phyloP scores from a whole-genome alignment of 164 flowering plant genomes.

The Echeveria elegans region DNA sequence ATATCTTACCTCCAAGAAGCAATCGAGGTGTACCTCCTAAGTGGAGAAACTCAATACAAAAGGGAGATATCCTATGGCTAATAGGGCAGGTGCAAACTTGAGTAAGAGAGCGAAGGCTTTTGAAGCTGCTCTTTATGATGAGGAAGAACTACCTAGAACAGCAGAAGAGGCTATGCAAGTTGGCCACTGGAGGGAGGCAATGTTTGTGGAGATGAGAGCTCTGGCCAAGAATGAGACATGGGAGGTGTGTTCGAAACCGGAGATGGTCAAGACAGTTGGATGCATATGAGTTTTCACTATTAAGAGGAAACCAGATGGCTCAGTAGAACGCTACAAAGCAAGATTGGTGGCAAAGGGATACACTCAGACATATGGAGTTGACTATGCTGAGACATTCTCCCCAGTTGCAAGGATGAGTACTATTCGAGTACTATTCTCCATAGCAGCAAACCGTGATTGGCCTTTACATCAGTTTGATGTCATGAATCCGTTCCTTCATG shows the following conservation, averaged over 20 bases:
- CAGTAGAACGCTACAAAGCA: not conserved
- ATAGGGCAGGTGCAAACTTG: not conserved
- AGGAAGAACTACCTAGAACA: not conserved
- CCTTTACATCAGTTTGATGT: not conserved
- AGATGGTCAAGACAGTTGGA: not conserved
- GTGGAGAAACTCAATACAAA: too few relatives aligned
- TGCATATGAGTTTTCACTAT: not conserved
- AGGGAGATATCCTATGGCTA: not conserved
- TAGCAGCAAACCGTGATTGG: not conserved
- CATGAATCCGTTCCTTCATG: not conserved
- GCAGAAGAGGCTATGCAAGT: not conserved
- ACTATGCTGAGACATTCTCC: not conserved
- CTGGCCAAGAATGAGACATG: not conserved
- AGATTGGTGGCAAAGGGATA: not conserved
- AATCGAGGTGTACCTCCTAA: too few relatives aligned
- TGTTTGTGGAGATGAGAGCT: not conserved
- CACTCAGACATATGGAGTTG: not conserved
- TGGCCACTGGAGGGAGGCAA: not conserved
- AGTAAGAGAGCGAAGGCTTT: not conserved
- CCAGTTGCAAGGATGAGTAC: not conserved
- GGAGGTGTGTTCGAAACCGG: not conserved
- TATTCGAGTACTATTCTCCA: not conserved
- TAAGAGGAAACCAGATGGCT: not conserved
- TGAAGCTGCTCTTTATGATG: not conserved
- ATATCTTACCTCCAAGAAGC: too few relatives aligned